Conservation (phyloP, 2,329 filamentous ascomycete genomes). For the Conoideocrella luteorostrata region DNA sequence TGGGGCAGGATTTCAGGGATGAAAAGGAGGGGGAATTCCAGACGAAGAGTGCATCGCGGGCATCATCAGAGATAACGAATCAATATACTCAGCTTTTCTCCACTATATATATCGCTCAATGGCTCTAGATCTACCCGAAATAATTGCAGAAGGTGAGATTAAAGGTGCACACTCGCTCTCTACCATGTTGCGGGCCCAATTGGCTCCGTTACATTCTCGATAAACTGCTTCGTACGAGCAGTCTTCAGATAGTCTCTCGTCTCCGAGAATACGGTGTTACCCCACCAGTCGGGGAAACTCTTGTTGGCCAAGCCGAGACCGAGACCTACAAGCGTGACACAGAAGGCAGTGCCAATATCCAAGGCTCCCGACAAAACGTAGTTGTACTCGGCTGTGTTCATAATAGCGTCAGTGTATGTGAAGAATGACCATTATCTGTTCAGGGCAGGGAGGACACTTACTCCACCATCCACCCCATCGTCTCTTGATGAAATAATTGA, state of each 20-base stretch:
- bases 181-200: no score
- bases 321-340: slow-evolving; percentile 45
- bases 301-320: slow-evolving; percentile 22
- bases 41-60: no score
- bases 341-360: slow-evolving; percentile 48
- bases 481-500: slow-evolving; percentile 45
- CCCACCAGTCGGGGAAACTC: slow-evolving; percentile 40
- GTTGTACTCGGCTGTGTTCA: slow-evolving; percentile 36
- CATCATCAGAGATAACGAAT: no score
- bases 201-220: slow-evolving; percentile 17
- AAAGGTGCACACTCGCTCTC: no score
- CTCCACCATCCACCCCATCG: slow-evolving; percentile 49
- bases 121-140: no score
- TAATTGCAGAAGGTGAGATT: no score
- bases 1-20: no score
- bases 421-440: no score
- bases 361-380: slow-evolving; percentile 51
- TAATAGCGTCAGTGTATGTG: background rate
- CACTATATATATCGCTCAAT: no score
- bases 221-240: slow-evolving; percentile 21
- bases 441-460: slow-evolving; percentile 19
- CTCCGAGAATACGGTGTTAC: slow-evolving; percentile 29
- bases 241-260: slow-evolving; percentile 22
- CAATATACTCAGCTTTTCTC: no score
- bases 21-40: no score